Percentiles rank a stretch among this genome's conserved stretches.
These are phyloP conservation scores for Thalassiosira sp. DNA, from an alignment of 352 stramenopile genomes.

Conservation along the genomic window DNA sequence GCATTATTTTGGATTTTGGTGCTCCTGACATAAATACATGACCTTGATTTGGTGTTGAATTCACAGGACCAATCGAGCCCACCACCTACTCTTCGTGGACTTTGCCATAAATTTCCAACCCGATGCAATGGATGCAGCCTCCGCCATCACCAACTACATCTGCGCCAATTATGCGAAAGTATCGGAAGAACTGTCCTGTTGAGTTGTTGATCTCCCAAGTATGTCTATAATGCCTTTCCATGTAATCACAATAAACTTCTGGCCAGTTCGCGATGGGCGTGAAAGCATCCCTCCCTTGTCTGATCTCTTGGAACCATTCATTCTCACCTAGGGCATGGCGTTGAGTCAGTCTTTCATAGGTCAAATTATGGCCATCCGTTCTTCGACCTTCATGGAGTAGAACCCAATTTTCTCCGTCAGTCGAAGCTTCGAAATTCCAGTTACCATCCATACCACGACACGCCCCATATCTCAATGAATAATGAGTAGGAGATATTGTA, in stretches of 20 bases:
- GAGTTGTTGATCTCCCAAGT: slow-evolving; percentile 25
- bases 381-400: slow-evolving; percentile 18
- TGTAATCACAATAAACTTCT: slow-evolving; percentile 27
- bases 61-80: no score
- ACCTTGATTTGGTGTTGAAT: no score
- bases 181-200: slow-evolving; percentile 19
- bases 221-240: slow-evolving; percentile 37
- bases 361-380: slow-evolving; percentile 8
- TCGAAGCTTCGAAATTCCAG: slow-evolving; percentile 41
- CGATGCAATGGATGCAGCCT: slow-evolving; percentile 30
- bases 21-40: no score
- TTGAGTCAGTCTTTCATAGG: not conserved
- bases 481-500: slow-evolving; percentile 27
- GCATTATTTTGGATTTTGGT: no score
- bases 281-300: not conserved
- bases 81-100: slow-evolving; percentile 20
- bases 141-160: not conserved
- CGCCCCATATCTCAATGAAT: slow-evolving; percentile 32
- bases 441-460: slow-evolving; percentile 28
- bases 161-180: slow-evolving; percentile 35
- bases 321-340: not conserved
- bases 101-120: slow-evolving; percentile 38
- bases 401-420: slow-evolving; percentile 28
- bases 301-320: not conserved
- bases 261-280: not conserved